phyloP scores from a whole-genome alignment of 176 grass and related monocot species.

The Juncus effusus region DNA sequence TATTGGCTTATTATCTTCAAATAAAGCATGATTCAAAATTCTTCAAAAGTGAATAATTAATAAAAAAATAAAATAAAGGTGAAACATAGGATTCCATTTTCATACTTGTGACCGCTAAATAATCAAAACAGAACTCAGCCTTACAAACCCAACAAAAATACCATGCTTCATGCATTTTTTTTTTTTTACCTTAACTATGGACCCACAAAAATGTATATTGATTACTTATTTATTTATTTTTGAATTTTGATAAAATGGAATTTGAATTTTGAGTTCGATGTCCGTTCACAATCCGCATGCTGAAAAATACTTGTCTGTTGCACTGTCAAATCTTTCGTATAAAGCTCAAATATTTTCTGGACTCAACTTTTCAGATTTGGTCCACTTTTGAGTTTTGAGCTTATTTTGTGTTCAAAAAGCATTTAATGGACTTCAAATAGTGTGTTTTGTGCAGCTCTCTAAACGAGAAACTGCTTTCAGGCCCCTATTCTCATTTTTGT shows the following conservation, averaged over 20 bases:
- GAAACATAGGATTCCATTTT: too few species aligned
- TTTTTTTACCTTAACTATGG: too few species aligned
- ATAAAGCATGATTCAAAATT: too few species aligned
- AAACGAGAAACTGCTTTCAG: not conserved
- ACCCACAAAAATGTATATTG: too few species aligned
- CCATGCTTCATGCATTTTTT: too few species aligned
- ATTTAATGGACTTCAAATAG: constrained; percentile 20
- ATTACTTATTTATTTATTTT: too few species aligned
- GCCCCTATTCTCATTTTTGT: constrained; percentile 5
- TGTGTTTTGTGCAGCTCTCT: constrained; percentile 19
- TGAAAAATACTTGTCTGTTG: not conserved
- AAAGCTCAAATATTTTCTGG: constrained; percentile 17
- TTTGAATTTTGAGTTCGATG: not conserved
- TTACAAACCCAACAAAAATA: too few species aligned
- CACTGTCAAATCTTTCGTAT: not conserved
- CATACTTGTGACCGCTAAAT: too few species aligned
- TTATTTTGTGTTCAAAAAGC: constrained; percentile 16
- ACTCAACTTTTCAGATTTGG: constrained; percentile 22
- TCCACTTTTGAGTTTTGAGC: constrained; percentile 9
- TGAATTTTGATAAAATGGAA: not conserved
- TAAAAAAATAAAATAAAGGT: too few species aligned
- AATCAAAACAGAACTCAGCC: too few species aligned
- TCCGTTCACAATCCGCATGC: not conserved
- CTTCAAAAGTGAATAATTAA: too few species aligned
- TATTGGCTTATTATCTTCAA: too few species aligned